Evolutionary conservation across 2,329 filamentous ascomycete genomes (phyloP), one percentile per base, ranked within the genome.

Genomic region (Diaporthe sp.): DNA sequence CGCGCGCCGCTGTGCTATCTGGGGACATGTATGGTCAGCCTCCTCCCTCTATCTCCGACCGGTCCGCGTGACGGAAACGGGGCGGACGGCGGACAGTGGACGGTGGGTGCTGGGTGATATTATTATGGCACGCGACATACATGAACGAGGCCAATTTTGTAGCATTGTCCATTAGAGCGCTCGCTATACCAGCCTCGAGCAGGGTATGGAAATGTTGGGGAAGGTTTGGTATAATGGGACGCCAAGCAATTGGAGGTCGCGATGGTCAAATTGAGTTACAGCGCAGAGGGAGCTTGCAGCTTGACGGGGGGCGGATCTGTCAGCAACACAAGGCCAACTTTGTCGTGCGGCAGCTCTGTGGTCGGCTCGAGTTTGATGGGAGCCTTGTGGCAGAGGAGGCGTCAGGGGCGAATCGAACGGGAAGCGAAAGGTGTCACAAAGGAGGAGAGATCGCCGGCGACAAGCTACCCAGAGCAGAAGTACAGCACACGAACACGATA

Each of bases 1-100:
- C 74, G 77, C 71, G 70, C 68, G 76, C 75, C 75, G 75, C 51
- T 74, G 59, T 74, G 28, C 76, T 76, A 74, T 76, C 74, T 77
- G 62, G n/a, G 49, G 42, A 39, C 71, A 72, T 62, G 7, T 55
- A 62, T 68, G 74, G 72, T 76, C 59, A 76, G 74, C 34, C 44
- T 28, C 19, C 25, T 28, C 15, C 28, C 15, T 55, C 42, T 49
- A 49, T 59, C 42, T 74, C 68, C 73, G 73, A 28, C 44, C 69
- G 49, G 68, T 72, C 59, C 72, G 75, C 42, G 10, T 22, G 31
- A 49, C 19, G 15, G 22, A 13, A 46, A 22, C 28, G 42, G 42
- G 22, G 31, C 44, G 42, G 57, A 55, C 25, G 61, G 59, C 19
- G 42, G 42, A 51, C 25, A 49, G 17, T 49, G 62, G 46, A 39